Evolutionary conservation across 345 rosid genomes (phyloP).

Genomic region (Salix purpurea): DNA sequence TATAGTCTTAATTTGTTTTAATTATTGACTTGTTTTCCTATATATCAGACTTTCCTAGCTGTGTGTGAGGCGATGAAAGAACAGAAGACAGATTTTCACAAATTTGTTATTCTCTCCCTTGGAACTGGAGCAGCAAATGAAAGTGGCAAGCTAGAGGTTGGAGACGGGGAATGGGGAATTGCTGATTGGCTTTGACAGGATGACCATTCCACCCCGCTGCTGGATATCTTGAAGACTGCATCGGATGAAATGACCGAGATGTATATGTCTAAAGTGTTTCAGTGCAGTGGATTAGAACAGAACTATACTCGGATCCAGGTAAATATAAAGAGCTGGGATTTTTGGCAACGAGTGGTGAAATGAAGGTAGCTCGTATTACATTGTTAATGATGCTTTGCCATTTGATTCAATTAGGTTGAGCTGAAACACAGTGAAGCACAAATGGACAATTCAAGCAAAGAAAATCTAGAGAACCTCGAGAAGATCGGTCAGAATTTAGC

Average conservation of each 20-base stretch:
- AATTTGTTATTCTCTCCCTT: constrained; percentile 8
- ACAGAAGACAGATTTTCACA: background rate
- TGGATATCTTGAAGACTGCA: constrained; percentile 7
- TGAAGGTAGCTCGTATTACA: background rate
- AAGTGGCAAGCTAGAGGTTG: constrained; percentile 7
- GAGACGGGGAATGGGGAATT: constrained; percentile 10
- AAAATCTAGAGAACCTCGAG: background rate
- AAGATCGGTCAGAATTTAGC: background rate
- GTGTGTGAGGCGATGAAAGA: background rate
- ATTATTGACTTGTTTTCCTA: background rate
- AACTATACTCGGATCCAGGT: constrained; percentile 21
- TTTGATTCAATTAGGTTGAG: background rate
- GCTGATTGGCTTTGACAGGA: constrained; percentile 8
- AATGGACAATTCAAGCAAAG: background rate
- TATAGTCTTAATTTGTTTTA: background rate
- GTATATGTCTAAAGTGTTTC: constrained; percentile 4
- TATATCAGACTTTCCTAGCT: constrained; percentile 9
- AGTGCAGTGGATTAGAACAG: background rate
- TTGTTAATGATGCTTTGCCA: background rate
- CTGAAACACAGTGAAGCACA: background rate
- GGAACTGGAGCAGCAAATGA: constrained; percentile 6
- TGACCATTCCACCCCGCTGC: background rate
- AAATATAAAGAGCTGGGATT: background rate
- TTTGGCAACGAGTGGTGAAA: background rate
- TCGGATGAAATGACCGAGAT: constrained; percentile 11